phyloP scores from a whole-genome alignment of 257 asterid genomes.

The Nicotiana otophora region DNA sequence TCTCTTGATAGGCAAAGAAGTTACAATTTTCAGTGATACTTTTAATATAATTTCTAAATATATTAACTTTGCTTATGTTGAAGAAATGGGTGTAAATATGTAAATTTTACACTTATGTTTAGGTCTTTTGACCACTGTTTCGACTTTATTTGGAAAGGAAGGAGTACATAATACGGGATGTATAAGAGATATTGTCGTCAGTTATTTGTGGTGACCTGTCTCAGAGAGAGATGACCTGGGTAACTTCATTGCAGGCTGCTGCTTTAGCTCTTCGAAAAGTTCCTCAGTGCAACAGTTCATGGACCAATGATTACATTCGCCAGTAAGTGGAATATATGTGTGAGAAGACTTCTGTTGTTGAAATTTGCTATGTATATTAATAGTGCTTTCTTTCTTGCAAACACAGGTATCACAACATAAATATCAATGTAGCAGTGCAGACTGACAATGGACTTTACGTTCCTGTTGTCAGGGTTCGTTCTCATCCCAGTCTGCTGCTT shows the following conservation, averaged over 20 bases:
- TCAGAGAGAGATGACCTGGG: slow-evolving; percentile 2
- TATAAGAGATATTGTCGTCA: background rate
- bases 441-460: slow-evolving; percentile 88
- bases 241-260: slow-evolving; percentile 65
- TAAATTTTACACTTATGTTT: background rate
- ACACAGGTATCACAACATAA: slow-evolving; percentile 73
- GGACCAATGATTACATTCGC: slow-evolving; percentile 94
- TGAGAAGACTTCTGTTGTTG: background rate
- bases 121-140: background rate
- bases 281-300: slow-evolving; percentile 95
- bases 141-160: background rate
- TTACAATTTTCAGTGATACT: background rate
- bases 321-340: slow-evolving; percentile 58
- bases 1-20: background rate
- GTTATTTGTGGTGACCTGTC: slow-evolving; percentile 1
- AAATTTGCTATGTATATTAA: background rate
- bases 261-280: slow-evolving; percentile 97
- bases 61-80: background rate
- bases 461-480: slow-evolving; percentile 73
- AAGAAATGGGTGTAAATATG: background rate
- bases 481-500: background rate
- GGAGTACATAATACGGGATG: background rate
- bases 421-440: slow-evolving; percentile 94
- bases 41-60: background rate
- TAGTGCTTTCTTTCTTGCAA: slow-evolving; percentile 5